Evolutionary conservation across 306 rosid genomes (phyloP).

Genomic region (Trichosanthes cucumerina): DNA sequence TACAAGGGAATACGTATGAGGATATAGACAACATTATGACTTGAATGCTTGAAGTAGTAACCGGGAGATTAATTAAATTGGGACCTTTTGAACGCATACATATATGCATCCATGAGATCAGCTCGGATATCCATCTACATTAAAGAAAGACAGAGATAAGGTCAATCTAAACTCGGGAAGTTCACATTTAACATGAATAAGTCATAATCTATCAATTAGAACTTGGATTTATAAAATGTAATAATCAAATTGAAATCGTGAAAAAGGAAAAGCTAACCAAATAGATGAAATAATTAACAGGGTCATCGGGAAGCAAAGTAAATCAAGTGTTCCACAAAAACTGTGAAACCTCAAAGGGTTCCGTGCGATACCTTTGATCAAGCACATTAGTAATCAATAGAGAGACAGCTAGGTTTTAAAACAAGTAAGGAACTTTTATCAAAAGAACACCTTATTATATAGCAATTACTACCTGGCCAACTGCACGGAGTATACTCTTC

Average conservation of each 20-base stretch:
- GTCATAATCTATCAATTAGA: background rate
- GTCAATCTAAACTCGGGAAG: conserved; percentile 4
- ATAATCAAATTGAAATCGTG: background rate
- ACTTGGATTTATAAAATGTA: background rate
- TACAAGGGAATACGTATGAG: conserved; percentile 4
- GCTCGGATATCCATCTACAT: conserved; percentile 82
- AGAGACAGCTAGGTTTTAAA: background rate
- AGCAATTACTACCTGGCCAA: conserved; percentile 52
- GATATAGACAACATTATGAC: conserved; percentile 10
- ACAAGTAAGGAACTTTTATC: background rate
- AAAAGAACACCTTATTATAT: background rate
- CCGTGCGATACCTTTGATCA: background rate
- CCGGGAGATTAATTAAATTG: conserved; percentile 10
- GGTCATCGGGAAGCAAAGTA: background rate
- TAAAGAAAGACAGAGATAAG: conserved; percentile 13
- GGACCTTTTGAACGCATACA: conserved; percentile 92
- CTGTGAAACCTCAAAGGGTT: background rate
- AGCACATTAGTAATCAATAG: background rate
- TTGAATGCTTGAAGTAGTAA: conserved; percentile 5
- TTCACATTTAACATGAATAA: background rate
- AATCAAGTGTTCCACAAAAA: background rate
- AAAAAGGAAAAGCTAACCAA: background rate
- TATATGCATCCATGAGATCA: conserved; percentile 97
- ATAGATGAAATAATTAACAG: background rate
- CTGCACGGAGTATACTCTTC: conserved; percentile 76